Evolutionary conservation across 2,329 filamentous ascomycete genomes (phyloP).

Genomic region (Leptodontidium sp.): DNA sequence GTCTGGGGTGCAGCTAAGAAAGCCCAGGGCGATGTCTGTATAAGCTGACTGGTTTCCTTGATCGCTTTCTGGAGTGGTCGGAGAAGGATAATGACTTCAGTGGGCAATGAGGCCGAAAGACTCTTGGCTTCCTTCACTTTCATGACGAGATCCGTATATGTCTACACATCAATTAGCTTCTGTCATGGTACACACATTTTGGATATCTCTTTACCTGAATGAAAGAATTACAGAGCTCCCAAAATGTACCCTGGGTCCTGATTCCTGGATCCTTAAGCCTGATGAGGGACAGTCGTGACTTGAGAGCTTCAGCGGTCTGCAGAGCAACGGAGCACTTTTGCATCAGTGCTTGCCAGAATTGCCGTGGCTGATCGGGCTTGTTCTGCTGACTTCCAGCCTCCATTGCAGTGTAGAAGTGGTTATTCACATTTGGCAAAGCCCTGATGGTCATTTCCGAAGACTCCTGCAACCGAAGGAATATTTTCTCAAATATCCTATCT

Average conservation of each 20-base stretch:
- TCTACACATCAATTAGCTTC: conserved; percentile 49
- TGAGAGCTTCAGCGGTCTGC: conserved; percentile 76
- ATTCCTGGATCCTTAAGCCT: conserved; percentile 85
- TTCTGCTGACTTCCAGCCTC: conserved; percentile 68
- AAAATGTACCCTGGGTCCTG: conserved; percentile 68
- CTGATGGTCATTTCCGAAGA: conserved; percentile 78
- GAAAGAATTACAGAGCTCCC: conserved; percentile 78
- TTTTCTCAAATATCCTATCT: conserved; percentile 81
- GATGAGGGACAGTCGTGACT: conserved; percentile 77
- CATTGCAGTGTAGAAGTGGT: conserved; percentile 70
- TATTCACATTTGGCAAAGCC: conserved; percentile 73
- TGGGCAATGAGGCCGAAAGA: conserved; percentile 57
- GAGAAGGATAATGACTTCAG: conserved; percentile 77
- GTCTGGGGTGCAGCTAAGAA: conserved; percentile 51
- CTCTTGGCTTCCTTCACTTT: conserved; percentile 64
- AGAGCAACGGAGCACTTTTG: conserved; percentile 75
- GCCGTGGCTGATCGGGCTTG: conserved; percentile 65
- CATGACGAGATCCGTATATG: conserved; percentile 72
- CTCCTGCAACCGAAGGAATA: conserved; percentile 78
- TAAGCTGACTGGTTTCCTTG: conserved; percentile 80
- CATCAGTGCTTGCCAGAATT: conserved; percentile 75
- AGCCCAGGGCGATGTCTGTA: conserved; percentile 71
- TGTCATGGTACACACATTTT: conserved; percentile 7
- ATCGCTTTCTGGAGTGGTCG: conserved; percentile 83
- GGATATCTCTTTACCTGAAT: conserved; percentile 54